Evolutionary conservation across 371 early-diverging fungal genomes (phyloP), one percentile per base, ranked within the genome.

Genomic region (Mortierella sp.): DNA sequence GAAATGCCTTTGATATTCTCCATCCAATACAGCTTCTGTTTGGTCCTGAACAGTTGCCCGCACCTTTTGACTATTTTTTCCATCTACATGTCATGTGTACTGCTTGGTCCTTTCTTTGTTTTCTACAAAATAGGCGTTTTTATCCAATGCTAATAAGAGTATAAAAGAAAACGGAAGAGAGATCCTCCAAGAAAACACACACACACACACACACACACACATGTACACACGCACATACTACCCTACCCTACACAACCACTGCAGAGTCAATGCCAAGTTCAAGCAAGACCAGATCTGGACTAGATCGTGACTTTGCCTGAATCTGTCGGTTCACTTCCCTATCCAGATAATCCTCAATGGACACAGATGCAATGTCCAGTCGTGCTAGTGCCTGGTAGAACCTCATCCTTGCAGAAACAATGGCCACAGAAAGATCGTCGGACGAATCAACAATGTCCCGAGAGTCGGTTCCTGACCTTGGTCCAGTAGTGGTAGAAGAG

Each of bases 341-440:
- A 5, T 68, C 74, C 2, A 74, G 64, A 12, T 60, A 21, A 28
- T 74, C 74, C 14, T 64, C 60, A 45, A 69, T 58, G 4, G 65
- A 59, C 44, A 66, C n/a, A 7, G 65, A 43, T 29, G 60, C 26
- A 9, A 68, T 25, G 37, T 74, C 69, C 21, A 57, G 14, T 1
- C 37, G 44, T 15, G 66, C 28, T 7, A 74, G 45, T 14, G 47
- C 21, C 14, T 48, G 21, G 19, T 68, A 74, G 25, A 74, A 74
- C 65, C 21, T 30, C 50, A 74, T 48, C 37, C 74, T 6, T 1
- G 74, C 69, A 43, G 55, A 21, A 3, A 69, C 29, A n/a, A 69
- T 9, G 1, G 74, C 74, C 1, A 28, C 47, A 5, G 56, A 23
- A 6, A 65, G 23, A 16, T 74, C 74, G 7, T 74, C 55, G 12